Conservation (phyloP, 495 filamentous ascomycete genomes). For the Endocarpon pusillum region DNA sequence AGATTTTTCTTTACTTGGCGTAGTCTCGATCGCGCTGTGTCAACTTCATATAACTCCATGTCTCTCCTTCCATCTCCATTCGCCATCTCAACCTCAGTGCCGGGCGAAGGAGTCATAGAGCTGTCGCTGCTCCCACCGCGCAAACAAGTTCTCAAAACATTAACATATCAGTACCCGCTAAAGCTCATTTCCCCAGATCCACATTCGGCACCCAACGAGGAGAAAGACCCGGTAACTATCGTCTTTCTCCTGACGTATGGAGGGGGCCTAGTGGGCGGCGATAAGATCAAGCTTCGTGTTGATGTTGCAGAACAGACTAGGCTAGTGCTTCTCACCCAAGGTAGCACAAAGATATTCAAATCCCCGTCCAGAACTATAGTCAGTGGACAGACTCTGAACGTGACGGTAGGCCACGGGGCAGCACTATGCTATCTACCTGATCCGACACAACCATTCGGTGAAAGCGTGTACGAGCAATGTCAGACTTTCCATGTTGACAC, state of each 20-base stretch:
- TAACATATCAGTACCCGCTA: slow-evolving; percentile 84
- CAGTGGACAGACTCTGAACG: slow-evolving; percentile 51
- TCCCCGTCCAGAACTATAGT: slow-evolving; percentile 37
- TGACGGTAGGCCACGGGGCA: slow-evolving; percentile 40
- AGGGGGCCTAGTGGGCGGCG: slow-evolving; percentile 77
- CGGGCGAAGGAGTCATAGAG: slow-evolving; percentile 64
- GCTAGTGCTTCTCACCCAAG: slow-evolving; percentile 79
- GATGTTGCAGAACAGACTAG: slow-evolving; percentile 44
- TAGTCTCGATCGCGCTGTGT: too few species aligned
- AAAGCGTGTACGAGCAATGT: slow-evolving; percentile 62
- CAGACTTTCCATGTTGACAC: slow-evolving; percentile 57
- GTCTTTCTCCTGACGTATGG: slow-evolving; percentile 90
- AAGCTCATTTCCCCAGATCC: slow-evolving; percentile 62
- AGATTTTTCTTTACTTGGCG: too few species aligned
- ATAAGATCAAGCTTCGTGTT: slow-evolving; percentile 57
- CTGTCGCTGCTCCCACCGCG: slow-evolving; percentile 54
- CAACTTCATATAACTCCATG: background rate
- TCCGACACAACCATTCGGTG: slow-evolving; percentile 74
- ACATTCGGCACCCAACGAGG: slow-evolving; percentile 23
- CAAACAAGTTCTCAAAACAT: slow-evolving; percentile 49
- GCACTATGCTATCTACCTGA: slow-evolving; percentile 87
- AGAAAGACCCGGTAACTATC: slow-evolving; percentile 34
- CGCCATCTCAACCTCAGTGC: slow-evolving; percentile 46
- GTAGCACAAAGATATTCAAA: slow-evolving; percentile 91
- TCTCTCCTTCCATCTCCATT: slow-evolving; percentile 34